A percentile compares a stretch with the other conserved stretches of the same genome.
These are phyloP conservation scores for Eleusine coracana DNA, from an alignment of 176 grass and related monocot species.

Conservation along the genomic window DNA sequence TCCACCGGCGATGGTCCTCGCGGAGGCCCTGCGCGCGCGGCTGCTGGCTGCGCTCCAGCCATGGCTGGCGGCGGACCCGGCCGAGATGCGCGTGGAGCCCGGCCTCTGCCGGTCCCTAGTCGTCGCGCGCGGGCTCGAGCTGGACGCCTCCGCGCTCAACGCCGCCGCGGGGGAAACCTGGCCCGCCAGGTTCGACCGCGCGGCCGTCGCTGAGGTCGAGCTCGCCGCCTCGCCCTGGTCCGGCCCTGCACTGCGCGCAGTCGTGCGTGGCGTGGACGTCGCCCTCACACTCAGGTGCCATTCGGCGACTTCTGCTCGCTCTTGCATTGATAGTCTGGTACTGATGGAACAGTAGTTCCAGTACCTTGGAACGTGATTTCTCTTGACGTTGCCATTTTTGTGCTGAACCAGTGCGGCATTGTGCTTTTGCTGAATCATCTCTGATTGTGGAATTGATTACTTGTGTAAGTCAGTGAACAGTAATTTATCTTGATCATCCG, in stretches of 20 bases:
- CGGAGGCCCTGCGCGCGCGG: slow-evolving; percentile 46
- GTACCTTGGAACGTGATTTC: not conserved
- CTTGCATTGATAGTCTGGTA: not conserved
- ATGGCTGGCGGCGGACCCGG: slow-evolving; percentile 50
- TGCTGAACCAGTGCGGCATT: not conserved
- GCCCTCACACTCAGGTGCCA: slow-evolving; percentile 46
- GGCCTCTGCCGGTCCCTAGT: slow-evolving; percentile 36
- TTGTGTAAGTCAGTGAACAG: not conserved
- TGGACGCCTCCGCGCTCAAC: slow-evolving; percentile 41
- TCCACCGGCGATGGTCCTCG: slow-evolving; percentile 38
- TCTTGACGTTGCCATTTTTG: not conserved
- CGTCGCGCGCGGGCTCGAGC: slow-evolving; percentile 36
- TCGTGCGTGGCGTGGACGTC: slow-evolving; percentile 42
- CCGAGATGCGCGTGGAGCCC: slow-evolving; percentile 37
- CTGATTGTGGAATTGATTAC: not conserved
- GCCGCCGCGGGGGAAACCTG: not conserved
- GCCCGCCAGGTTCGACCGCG: slow-evolving; percentile 48
- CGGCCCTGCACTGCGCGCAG: slow-evolving; percentile 42
- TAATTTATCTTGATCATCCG: not conserved
- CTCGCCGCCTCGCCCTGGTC: slow-evolving; percentile 49
- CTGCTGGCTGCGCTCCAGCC: slow-evolving; percentile 46
- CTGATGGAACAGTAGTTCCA: not conserved
- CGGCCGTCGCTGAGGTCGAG: slow-evolving; percentile 53
- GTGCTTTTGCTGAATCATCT: not conserved
- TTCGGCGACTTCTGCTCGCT: not conserved